Evolutionary conservation across 805 yeast species (phyloP), one percentile per base, ranked within the genome.

Genomic region (Teunomyces tritomae): DNA sequence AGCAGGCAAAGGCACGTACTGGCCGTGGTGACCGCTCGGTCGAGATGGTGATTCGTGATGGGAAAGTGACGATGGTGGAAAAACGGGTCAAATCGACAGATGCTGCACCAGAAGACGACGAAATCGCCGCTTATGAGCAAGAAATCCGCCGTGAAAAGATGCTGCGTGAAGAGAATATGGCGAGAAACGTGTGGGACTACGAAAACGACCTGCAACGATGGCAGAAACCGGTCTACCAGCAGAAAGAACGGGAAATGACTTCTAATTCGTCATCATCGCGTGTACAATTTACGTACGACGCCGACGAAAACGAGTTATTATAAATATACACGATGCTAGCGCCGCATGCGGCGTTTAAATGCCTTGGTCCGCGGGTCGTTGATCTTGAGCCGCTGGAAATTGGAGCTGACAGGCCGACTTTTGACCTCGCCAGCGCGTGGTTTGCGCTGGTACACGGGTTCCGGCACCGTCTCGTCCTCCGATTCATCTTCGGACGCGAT

Each of bases 21-120:
- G 97, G 97, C 0, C 76, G 89, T 40, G 91, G 92, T 3, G 81
- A 81, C 50, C 80, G 78, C 49, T 86, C 87, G 1, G 73, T 94
- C 42, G 89, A 87, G 54, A 84, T 94, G 76, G 82, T 85, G 14
- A 83, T 94, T 17, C 74, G 78, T 35, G 85, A 91, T 49, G 96
- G 96, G 7, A 88, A 88, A 59, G 96, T 88, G 2, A 73, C 75
- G 8, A 71, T 86, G 72, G 77, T 74, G 14, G 89, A 84, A 49
- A 73, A 61, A 57, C 52, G 50, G 27, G 42, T 35, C 20, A 46
- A 46, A 3, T 36, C 50, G 2, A 40, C 56, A 10, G 70, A 70
- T 20, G 75, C 64, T 24, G 62, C 67, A 11, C 34, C 34, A 4
- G 64, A 63, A n/a, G 66, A 69, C 32, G 46, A 55, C 2, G 64